Conservation (phyloP, 2,329 filamentous ascomycete genomes). For the Ilyonectria sp. region DNA sequence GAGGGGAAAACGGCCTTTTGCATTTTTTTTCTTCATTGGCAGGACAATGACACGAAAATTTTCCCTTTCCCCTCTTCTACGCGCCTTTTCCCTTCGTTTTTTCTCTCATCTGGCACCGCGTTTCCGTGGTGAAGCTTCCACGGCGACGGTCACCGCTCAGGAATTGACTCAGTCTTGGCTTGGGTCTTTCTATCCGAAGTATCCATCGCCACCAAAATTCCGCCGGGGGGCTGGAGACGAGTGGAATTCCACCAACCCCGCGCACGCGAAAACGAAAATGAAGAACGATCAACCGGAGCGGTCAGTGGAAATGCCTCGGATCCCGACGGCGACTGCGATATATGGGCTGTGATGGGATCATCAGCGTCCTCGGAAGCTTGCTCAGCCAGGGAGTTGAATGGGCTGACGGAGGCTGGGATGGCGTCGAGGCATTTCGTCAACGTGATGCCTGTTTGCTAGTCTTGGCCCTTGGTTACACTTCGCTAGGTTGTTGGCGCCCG, state of each 20-base stretch:
- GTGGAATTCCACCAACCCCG: slow-evolving; percentile 22
- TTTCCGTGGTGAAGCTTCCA: slow-evolving; percentile 35
- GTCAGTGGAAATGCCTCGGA: not conserved
- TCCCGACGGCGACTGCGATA: not conserved
- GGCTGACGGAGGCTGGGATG: slow-evolving; percentile 8
- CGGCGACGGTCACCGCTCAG: slow-evolving; percentile 3
- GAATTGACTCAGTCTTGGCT: slow-evolving; percentile 31
- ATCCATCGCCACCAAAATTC: slow-evolving; percentile 23
- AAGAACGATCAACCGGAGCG: not conserved
- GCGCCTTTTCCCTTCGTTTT: slow-evolving; percentile 30
- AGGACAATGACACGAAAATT: slow-evolving; percentile 34
- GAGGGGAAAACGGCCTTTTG: slow-evolving; percentile 28
- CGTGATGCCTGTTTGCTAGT: slow-evolving; percentile 11
- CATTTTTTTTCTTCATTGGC: slow-evolving; percentile 40
- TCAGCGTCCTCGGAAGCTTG: slow-evolving; percentile 16
- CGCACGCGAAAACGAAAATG: slow-evolving; percentile 7
- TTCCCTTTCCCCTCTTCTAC: slow-evolving; percentile 33
- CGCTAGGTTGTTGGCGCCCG: not conserved
- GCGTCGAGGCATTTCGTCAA: slow-evolving; percentile 13
- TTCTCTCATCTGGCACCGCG: slow-evolving; percentile 33
- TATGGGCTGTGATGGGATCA: slow-evolving; percentile 11
- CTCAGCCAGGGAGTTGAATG: slow-evolving; percentile 23
- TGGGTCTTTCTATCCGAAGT: slow-evolving; percentile 35
- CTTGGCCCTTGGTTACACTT: slow-evolving; percentile 3
- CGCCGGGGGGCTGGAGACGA: slow-evolving; percentile 24